These are phyloP conservation scores for Phallus indusiatus DNA, from an alignment of 768 basidiomycete genomes.

Conservation along the genomic window DNA sequence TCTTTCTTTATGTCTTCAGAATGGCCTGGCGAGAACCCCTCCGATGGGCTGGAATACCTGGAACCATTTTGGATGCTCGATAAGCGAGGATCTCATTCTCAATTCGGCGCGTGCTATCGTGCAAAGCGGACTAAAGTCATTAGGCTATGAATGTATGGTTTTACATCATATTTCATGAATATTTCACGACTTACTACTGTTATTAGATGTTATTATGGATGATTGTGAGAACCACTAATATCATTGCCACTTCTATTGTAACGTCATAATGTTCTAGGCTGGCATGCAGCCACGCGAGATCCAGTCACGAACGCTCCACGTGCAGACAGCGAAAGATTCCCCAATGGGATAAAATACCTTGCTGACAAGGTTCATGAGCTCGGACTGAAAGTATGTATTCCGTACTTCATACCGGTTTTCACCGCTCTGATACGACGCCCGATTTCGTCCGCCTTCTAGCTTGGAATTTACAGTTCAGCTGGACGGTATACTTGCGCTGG, in stretches of 20 bases:
- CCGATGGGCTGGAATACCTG: conserved; percentile 33
- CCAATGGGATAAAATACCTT: conserved; percentile 13
- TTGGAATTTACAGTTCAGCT: conserved; percentile 7
- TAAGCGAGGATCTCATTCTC: conserved; percentile 26
- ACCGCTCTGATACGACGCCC: not conserved
- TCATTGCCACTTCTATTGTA: not conserved
- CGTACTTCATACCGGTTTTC: not conserved
- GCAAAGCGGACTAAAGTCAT: conserved; percentile 22
- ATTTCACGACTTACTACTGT: not conserved
- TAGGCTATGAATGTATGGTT: conserved; percentile 30
- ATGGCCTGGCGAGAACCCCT: conserved; percentile 24
- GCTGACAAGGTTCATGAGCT: conserved; percentile 14
- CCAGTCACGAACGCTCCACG: conserved; percentile 8
- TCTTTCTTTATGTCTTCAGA: conserved; percentile 9
- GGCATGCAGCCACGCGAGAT: conserved; percentile 15
- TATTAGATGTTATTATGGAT: conserved; percentile 28
- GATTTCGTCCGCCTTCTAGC: not conserved
- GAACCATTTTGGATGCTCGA: conserved; percentile 31
- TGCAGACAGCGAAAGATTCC: conserved; percentile 12
- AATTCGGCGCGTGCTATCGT: conserved; percentile 25
- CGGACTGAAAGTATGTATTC: conserved; percentile 13
- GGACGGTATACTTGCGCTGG: conserved; percentile 24
- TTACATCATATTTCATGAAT: not conserved
- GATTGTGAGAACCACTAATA: conserved; percentile 21
- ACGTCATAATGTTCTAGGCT: conserved; percentile 6